Evolutionary conservation across 192 early-diverging fungal species (phyloP), one percentile per base, ranked within the genome.

Genomic region (Gaertneriomyces semiglobifer): DNA sequence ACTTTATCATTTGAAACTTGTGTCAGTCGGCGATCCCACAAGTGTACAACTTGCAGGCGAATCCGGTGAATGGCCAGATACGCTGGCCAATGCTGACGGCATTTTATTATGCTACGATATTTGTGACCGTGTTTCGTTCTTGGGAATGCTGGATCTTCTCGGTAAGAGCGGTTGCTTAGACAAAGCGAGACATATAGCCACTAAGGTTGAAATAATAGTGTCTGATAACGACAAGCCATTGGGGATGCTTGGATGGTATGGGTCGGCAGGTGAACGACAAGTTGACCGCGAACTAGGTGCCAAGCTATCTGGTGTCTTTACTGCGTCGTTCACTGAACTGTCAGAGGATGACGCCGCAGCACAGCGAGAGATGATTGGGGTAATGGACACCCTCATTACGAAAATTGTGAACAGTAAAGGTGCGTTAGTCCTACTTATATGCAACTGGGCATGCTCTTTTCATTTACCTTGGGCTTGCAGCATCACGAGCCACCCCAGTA

Each of bases 71-170:
- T 52, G 50, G 4, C 50, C 50, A 4, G 50, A 58, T 5, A 9
- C 38, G 19, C n/a, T 58, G 14, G 14, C 18, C 56, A 58, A 68
- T 38, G 11, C 45, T 14, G 65, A 74, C 44, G 73, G 73, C 1
- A 18, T 76, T 1, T 48, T 74, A 8, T 47, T 74, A 33, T 77
- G 69, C 46, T 74, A 74, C 25, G 72, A 74, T 62, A 65, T 75
- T 48, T 41, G 53, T 47, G 53, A 74, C 38, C 57, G 66, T 41
- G 39, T 41, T 8, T 68, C 73, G 6, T 74, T 74, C 51, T 39
- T 75, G n/a, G 58, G 58, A 18, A 75, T 74, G 38, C 44, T 62
- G 10, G 73, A 64, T 43, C 65, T 75, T 9, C 73, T 74, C 40
- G 73, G 68, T 73, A 54, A 47, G 38, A 6, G 16, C 18, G 14